Percentiles rank a stretch among this genome's conserved stretches.
These are phyloP conservation scores for Cadophora sp. DNA, from an alignment of 2,329 filamentous ascomycete genomes.

Conservation along the genomic window DNA sequence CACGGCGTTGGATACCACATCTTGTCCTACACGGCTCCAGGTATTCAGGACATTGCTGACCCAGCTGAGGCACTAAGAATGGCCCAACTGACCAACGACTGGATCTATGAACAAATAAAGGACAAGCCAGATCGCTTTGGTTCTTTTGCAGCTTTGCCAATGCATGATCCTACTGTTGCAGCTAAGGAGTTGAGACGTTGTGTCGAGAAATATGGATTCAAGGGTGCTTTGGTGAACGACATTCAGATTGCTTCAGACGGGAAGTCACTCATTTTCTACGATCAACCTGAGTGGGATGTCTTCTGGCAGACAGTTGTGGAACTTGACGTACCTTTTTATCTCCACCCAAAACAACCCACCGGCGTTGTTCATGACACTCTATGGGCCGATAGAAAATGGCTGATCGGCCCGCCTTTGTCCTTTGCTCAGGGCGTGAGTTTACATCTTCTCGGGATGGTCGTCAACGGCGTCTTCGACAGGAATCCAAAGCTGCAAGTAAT, in stretches of 20 bases:
- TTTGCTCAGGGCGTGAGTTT: slow-evolving; percentile 64
- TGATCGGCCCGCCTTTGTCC: slow-evolving; percentile 63
- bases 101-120: slow-evolving; percentile 36
- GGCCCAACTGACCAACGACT: slow-evolving; percentile 48
- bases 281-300: slow-evolving; percentile 62
- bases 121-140: slow-evolving; percentile 49
- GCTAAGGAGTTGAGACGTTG: slow-evolving; percentile 58
- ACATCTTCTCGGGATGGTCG: slow-evolving; percentile 59
- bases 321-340: slow-evolving; percentile 68
- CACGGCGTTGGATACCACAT: slow-evolving; percentile 57
- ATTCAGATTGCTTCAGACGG: slow-evolving; percentile 63
- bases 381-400: slow-evolving; percentile 63
- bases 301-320: slow-evolving; percentile 66
- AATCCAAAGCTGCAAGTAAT: slow-evolving; percentile 54
- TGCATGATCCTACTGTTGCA: slow-evolving; percentile 60
- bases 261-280: slow-evolving; percentile 69
- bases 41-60: slow-evolving; percentile 54
- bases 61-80: slow-evolving; percentile 49
- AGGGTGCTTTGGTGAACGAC: slow-evolving; percentile 67
- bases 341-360: slow-evolving; percentile 64
- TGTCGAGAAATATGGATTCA: slow-evolving; percentile 63
- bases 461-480: slow-evolving; percentile 58
- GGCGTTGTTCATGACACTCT: slow-evolving; percentile 63
- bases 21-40: slow-evolving; percentile 56
- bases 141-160: slow-evolving; percentile 57